Evolutionary conservation across 768 basidiomycete species (phyloP), one percentile per base, ranked within the genome.

Genomic region (Tricholoma bakamatsutake): DNA sequence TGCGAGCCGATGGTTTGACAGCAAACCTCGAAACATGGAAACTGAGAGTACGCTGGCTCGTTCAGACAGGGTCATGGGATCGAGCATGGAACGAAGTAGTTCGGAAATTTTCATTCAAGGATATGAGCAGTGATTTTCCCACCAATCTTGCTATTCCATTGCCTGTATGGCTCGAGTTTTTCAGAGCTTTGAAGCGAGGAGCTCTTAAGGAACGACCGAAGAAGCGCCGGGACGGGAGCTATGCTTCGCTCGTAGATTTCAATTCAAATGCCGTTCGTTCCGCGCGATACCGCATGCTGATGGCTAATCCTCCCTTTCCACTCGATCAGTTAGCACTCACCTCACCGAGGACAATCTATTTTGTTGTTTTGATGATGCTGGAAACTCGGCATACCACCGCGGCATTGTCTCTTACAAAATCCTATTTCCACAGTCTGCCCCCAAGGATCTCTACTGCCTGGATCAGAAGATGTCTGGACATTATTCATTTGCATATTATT

Each of bases 21-120:
- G 69, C 66, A 33, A 76, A 85, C 64, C 54, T 76, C 48, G 80
- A 84, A 61, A 87, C 87, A 1, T 71, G 75, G 66, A 79, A 79
- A 67, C 67, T 88, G 37, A 72, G 74, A 54, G 76, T 80, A 57
- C 79, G 88, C 17, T 80, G 76, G 72, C 67, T 85, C 51, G 72
- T 88, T 45, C 73, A 77, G 46, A 71, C 73, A 3, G 85, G 81
- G 7, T 67, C 64, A 42, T 88, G 86, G 85, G 66, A 75, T 10
- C 66, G 73, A 21, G 87, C 85, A 18, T 88, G 84, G 83, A 60
- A 61, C 12, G 71, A 73, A 48, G 71, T 75, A 27, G 62, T 69
- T 11, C 13, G 15, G 27, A 47, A 30, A 8, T 13, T 7, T 30
- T 12, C 13, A n/a, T 8, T 11, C 46, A 10, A 10, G 3, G 4